Conservation (phyloP, 495 filamentous ascomycete genomes). For the Penicillium lividum region DNA sequence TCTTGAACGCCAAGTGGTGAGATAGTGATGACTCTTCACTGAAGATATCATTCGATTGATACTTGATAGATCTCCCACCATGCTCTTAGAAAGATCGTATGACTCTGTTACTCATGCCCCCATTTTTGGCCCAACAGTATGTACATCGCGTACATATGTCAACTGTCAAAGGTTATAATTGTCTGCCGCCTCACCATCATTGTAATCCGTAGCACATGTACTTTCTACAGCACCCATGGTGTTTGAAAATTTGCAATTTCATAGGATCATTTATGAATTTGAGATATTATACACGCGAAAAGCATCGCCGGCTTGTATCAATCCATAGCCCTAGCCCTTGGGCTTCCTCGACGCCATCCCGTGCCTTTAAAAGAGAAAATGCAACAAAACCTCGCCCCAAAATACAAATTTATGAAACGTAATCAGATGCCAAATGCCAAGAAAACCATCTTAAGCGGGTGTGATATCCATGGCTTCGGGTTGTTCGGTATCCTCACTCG, state of each 20-base stretch:
- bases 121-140: no score
- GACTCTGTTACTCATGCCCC: no score
- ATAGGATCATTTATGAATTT: background rate
- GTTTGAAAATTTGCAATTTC: background rate
- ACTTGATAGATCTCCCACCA: no score
- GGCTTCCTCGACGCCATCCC: background rate
- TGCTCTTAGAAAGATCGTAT: no score
- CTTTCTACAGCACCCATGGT: background rate
- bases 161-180: no score
- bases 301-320: slow-evolving; percentile 1
- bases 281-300: background rate
- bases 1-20: no score
- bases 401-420: background rate
- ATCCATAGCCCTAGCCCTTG: background rate
- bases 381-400: background rate
- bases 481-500: slow-evolving; percentile 14
- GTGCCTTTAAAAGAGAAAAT: background rate
- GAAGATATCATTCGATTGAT: no score
- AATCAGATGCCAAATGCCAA: background rate
- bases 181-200: no score
- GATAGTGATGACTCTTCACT: no score
- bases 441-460: slow-evolving; percentile 3
- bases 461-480: slow-evolving; percentile 24
- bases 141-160: no score
- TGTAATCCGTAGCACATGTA: background rate